These are phyloP conservation scores for Cryptosporidium bovis DNA, from an alignment of 169 alveolate species.

Conservation along the genomic window DNA sequence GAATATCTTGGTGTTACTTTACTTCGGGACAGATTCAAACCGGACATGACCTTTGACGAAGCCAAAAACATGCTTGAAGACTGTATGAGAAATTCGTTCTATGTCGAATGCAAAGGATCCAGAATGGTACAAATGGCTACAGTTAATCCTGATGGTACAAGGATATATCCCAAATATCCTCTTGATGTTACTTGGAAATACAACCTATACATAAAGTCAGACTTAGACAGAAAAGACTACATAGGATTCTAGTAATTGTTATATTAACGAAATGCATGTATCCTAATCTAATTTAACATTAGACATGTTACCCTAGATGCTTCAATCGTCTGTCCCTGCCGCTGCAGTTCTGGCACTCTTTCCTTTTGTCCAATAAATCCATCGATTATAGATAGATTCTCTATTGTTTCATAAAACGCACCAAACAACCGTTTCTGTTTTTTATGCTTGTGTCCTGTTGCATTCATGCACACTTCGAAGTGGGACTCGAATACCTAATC, in stretches of 20 bases:
- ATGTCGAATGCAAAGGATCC: constrained; percentile 64
- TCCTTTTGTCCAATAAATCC: too few relatives aligned
- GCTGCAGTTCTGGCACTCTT: too few relatives aligned
- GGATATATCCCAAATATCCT: constrained; percentile 60
- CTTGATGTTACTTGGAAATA: constrained; percentile 60
- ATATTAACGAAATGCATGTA: background rate
- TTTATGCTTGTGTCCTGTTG: too few relatives aligned
- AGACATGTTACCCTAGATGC: too few relatives aligned
- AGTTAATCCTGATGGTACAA: constrained; percentile 36
- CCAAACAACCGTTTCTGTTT: too few relatives aligned
- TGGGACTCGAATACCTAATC: too few relatives aligned
- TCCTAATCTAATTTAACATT: too few relatives aligned
- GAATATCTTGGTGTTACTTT: constrained; percentile 78
- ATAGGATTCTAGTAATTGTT: constrained; percentile 28
- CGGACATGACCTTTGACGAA: constrained; percentile 79
- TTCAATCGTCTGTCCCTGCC: too few relatives aligned
- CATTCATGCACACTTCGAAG: too few relatives aligned
- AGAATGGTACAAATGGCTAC: constrained; percentile 68
- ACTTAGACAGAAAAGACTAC: constrained; percentile 55
- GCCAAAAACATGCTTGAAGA: constrained; percentile 77
- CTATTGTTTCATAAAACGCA: too few relatives aligned
- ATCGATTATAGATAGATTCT: too few relatives aligned
- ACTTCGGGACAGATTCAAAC: constrained; percentile 77
- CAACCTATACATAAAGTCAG: constrained; percentile 15
- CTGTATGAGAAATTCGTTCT: constrained; percentile 75